A percentile compares a stretch with the other conserved stretches of the same genome.
phyloP scores from a whole-genome alignment of 176 grass and related monocot genomes.

The Microstegium vimineum region DNA sequence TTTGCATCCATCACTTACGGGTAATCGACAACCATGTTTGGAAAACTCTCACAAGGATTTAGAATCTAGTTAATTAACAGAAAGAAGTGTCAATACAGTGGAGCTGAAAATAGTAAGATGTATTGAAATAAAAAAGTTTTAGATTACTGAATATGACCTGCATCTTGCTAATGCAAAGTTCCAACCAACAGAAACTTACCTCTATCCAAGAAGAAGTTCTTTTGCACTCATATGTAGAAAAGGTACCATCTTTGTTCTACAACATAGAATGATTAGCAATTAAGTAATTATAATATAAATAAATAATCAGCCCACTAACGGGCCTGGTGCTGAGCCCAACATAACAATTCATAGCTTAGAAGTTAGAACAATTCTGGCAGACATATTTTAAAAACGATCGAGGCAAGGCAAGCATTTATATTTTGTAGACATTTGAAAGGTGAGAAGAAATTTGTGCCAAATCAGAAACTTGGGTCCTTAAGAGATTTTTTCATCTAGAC shows the following conservation, averaged over 20 bases:
- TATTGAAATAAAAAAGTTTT: neutral
- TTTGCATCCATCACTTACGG: constrained; percentile 29
- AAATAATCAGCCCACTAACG: too few relatives aligned
- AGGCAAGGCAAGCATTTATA: too few relatives aligned
- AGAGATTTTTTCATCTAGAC: too few relatives aligned
- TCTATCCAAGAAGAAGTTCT: constrained; percentile 50
- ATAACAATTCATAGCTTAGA: too few relatives aligned
- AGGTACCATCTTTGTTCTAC: constrained; percentile 53
- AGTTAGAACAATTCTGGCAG: too few relatives aligned
- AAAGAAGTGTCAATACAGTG: neutral
- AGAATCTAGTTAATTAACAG: neutral
- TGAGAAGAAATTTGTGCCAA: too few relatives aligned
- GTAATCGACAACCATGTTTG: constrained; percentile 24
- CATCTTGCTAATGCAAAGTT: neutral
- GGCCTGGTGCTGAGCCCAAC: too few relatives aligned
- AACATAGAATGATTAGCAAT: neutral
- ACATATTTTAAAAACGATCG: too few relatives aligned
- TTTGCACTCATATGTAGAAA: constrained; percentile 56
- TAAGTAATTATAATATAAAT: too few relatives aligned
- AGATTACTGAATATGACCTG: neutral
- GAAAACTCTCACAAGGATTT: constrained; percentile 39
- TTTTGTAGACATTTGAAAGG: too few relatives aligned
- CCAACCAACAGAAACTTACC: neutral
- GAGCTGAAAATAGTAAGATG: neutral
- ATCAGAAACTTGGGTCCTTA: too few relatives aligned